Base-by-base conservation (phyloP, 1,139 yeast species). In the Arxiozyma slooffiae region DNA sequence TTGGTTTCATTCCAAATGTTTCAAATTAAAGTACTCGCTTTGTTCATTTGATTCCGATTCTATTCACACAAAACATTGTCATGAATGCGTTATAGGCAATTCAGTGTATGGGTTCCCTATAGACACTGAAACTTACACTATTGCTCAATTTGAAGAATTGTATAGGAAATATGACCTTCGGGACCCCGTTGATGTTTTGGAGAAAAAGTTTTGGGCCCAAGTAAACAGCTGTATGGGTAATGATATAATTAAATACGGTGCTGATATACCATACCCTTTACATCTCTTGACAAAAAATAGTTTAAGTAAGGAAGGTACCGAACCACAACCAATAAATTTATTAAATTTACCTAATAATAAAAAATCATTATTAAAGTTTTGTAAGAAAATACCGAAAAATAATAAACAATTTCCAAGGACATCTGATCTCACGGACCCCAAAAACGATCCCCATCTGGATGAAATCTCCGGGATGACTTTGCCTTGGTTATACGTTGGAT, bases 21-120 rank as follows among this genome's bases (percentile, higher is more conserved):
- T 42, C 14, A 30, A 42, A 34, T 11, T 42, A 11, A 34, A 11
- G n/a, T 42, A 42, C 20, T 21, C 22, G 14, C 14, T 8, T 11
- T 20, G 21, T 20, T 20, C n/a, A 17, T 16, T 20, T 4, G 4
- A 20, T 3, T 17, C 30, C 7, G 63, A 65, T 4, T 69, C 66
- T 43, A 16, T 16, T 18, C 18, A 7, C 2, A 17, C 16, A 40
- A 46, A 17, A 5, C 36, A 75, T 61, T 90, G 97, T 66, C 84
- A 82, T 47, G 77, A 77, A 54, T 90, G 97, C 65, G 71, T 90
- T 17, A 74, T 85, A 7, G 96, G 96, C 0, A 85, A 90, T 1
- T 94, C 95, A 0, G 92, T 83, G 58, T 90, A 88, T 63, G 96
- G 95, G 0, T 90, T 90, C 66, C 90, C 85, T 58, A 95, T 86